These are phyloP conservation scores for Carpinus fangiana DNA, from an alignment of 306 rosid species.

Conservation along the genomic window DNA sequence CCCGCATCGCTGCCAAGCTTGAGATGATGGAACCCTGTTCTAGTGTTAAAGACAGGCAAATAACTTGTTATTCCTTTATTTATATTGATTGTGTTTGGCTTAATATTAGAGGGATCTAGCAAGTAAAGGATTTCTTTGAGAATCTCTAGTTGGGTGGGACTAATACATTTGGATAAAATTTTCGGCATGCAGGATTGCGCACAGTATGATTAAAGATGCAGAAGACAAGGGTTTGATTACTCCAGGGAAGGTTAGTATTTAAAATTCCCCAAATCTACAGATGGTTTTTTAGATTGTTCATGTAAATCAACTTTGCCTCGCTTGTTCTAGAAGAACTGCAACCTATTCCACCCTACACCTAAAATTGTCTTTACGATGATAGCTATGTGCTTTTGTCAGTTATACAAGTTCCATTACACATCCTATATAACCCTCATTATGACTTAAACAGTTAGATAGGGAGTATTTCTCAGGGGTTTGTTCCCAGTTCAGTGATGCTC, in stretches of 20 bases:
- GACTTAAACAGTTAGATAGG: background rate
- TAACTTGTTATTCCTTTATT: background rate
- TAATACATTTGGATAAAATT: background rate
- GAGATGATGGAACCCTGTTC: slow-evolving; percentile 80
- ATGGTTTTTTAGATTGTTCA: slow-evolving; percentile 4
- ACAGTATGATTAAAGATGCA: slow-evolving; percentile 88
- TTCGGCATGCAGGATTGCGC: slow-evolving; percentile 54
- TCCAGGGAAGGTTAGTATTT: slow-evolving; percentile 71
- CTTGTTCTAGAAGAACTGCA: background rate
- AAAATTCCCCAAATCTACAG: background rate
- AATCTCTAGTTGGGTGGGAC: background rate
- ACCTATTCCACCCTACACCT: background rate
- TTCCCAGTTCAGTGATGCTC: slow-evolving; percentile 3
- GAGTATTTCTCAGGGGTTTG: background rate
- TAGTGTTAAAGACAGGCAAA: slow-evolving; percentile 74
- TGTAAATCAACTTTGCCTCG: background rate
- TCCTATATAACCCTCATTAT: background rate
- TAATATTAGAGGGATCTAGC: slow-evolving; percentile 8
- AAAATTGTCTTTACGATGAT: background rate
- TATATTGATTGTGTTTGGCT: background rate
- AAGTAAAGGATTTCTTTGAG: slow-evolving; percentile 9
- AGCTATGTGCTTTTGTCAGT: background rate
- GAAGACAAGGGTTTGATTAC: slow-evolving; percentile 78
- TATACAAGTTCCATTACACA: background rate
- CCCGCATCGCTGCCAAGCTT: slow-evolving; percentile 75